A percentile compares a stretch with the other conserved stretches of the same genome.
Evolutionary conservation across 257 asterid species (phyloP).

Genomic region (Euphrasia confusa): DNA sequence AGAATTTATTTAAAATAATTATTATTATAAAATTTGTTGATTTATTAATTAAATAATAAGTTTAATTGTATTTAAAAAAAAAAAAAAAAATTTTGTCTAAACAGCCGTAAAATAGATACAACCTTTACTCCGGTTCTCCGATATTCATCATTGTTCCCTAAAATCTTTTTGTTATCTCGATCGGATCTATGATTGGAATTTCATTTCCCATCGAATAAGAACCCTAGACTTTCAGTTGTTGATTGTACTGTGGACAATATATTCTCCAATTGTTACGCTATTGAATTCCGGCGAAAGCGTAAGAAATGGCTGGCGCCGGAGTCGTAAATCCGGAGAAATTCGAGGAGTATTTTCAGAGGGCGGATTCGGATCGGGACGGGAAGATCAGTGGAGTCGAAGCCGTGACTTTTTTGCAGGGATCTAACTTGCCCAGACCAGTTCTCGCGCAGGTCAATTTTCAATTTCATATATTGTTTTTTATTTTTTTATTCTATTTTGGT

Average conservation of each 20-base stretch:
- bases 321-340: conserved; percentile 60
- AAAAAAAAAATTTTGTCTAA: too few relatives aligned
- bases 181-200: conserved; percentile 23
- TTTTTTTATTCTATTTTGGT: neutral
- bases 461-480: neutral
- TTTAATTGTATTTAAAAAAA: too few relatives aligned
- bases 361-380: conserved; percentile 94
- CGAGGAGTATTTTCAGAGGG: conserved; percentile 75
- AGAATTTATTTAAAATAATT: too few relatives aligned
- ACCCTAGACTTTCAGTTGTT: neutral
- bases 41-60: too few relatives aligned
- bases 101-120: neutral
- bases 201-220: neutral
- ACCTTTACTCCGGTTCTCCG: conserved; percentile 18
- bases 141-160: conserved; percentile 16
- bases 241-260: conserved; percentile 11
- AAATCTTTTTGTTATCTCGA: conserved; percentile 12
- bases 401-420: conserved; percentile 72
- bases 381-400: conserved; percentile 93
- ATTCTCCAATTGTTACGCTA: conserved; percentile 3
- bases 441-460: conserved; percentile 63
- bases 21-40: too few relatives aligned
- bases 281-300: neutral
- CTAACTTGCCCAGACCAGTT: conserved; percentile 73
- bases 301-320: conserved; percentile 45